Conservation (phyloP, 2,329 filamentous ascomycete species). For the Celoporthe dispersa region DNA sequence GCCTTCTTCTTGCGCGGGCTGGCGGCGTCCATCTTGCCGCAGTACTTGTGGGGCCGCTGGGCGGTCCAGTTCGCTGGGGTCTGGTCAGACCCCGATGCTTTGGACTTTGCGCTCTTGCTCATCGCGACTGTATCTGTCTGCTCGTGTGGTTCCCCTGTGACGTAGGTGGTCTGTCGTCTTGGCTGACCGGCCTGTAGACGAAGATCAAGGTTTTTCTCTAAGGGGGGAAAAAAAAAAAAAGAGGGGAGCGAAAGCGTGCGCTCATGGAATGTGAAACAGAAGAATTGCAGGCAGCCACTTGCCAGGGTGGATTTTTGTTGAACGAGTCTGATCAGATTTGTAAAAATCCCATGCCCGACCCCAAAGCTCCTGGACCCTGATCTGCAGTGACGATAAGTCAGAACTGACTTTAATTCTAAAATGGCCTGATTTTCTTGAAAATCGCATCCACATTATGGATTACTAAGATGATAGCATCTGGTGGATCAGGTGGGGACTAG, state of each 20-base stretch:
- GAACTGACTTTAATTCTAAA: background rate
- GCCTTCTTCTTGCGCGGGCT: conserved; percentile 27
- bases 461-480: background rate
- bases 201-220: no score
- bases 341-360: background rate
- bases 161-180: no score
- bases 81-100: conserved; percentile 24
- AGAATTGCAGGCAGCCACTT: no score
- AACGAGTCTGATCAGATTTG: background rate
- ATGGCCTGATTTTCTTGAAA: background rate
- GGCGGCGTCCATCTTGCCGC: conserved; percentile 28
- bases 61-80: conserved; percentile 25
- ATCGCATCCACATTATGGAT: background rate
- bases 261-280: no score
- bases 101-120: conserved; percentile 36
- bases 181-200: no score
- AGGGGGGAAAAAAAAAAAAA: background rate
- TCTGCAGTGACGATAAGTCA: conserved; percentile 13
- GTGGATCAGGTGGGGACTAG: background rate
- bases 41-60: conserved; percentile 27
- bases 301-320: background rate
- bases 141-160: background rate
- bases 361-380: conserved; percentile 8
- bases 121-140: conserved; percentile 14
- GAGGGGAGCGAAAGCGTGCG: background rate